These are phyloP conservation scores for Exophiala xenobiotica DNA, from an alignment of 2,329 filamentous ascomycete genomes.

Conservation along the genomic window DNA sequence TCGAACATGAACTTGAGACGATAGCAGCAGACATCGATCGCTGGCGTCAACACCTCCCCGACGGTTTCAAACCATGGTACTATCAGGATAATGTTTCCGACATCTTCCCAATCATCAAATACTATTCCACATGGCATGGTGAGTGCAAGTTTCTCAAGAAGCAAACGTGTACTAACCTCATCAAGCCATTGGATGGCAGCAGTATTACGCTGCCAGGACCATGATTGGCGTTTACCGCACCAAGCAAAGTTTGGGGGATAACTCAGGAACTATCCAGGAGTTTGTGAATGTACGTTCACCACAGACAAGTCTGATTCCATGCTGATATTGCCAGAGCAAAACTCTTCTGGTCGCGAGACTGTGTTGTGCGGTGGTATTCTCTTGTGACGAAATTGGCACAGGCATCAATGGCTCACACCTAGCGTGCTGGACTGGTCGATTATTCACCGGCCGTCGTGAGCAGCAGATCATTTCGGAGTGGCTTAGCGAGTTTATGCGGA, in stretches of 20 bases:
- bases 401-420: conserved; percentile 10
- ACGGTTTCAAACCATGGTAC: not conserved
- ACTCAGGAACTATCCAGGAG: not conserved
- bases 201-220: conserved; percentile 6
- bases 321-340: not conserved
- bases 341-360: not conserved
- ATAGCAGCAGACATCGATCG: not conserved
- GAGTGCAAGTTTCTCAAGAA: not conserved
- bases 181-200: conserved; percentile 6
- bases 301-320: too few relatives aligned
- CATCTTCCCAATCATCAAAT: conserved; percentile 2
- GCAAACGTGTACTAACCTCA: not conserved
- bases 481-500: not conserved
- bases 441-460: conserved; percentile 7
- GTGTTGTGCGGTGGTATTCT: not conserved
- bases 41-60: not conserved
- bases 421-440: conserved; percentile 7
- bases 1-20: not conserved
- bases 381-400: not conserved
- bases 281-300: too few relatives aligned
- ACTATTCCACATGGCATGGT: conserved; percentile 7
- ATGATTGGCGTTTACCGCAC: not conserved
- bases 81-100: not conserved
- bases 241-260: not conserved
- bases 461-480: conserved; percentile 1